These are phyloP conservation scores for Boletus sp. DNA, from an alignment of 768 basidiomycete genomes.

Conservation along the genomic window DNA sequence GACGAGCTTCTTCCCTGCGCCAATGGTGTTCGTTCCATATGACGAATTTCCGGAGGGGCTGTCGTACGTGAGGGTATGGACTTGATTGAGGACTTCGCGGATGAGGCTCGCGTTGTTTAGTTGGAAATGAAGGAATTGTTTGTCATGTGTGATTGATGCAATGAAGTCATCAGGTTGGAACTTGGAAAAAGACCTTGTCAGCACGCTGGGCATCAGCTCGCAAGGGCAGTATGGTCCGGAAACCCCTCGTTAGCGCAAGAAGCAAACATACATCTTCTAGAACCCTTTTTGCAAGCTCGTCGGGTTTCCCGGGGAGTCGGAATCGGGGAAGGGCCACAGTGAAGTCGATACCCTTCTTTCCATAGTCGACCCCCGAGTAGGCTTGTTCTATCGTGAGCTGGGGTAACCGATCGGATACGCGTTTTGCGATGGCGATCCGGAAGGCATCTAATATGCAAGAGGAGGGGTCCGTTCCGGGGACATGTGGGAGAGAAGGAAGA, in stretches of 20 bases:
- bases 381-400: constrained; percentile 69
- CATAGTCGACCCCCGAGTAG: constrained; percentile 82
- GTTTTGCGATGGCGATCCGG: constrained; percentile 75
- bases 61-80: constrained; percentile 67
- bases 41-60: constrained; percentile 56
- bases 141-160: constrained; percentile 62
- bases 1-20: constrained; percentile 77
- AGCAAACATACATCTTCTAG: constrained; percentile 57
- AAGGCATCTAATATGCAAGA: constrained; percentile 71
- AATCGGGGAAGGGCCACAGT: constrained; percentile 91
- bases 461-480: constrained; percentile 56
- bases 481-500: constrained; percentile 38
- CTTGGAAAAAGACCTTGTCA: constrained; percentile 36
- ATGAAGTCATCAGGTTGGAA: constrained; percentile 85
- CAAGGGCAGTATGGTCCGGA: neutral
- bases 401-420: constrained; percentile 62
- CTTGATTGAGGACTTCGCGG: constrained; percentile 64
- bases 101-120: constrained; percentile 63
- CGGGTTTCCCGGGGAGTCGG: constrained; percentile 77
- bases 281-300: constrained; percentile 72
- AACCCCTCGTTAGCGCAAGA: neutral
- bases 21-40: constrained; percentile 79
- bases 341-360: constrained; percentile 93
- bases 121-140: constrained; percentile 81
- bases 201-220: neutral